Conservation (phyloP, 495 filamentous ascomycete genomes). For the Annulohypoxylon nitens region DNA sequence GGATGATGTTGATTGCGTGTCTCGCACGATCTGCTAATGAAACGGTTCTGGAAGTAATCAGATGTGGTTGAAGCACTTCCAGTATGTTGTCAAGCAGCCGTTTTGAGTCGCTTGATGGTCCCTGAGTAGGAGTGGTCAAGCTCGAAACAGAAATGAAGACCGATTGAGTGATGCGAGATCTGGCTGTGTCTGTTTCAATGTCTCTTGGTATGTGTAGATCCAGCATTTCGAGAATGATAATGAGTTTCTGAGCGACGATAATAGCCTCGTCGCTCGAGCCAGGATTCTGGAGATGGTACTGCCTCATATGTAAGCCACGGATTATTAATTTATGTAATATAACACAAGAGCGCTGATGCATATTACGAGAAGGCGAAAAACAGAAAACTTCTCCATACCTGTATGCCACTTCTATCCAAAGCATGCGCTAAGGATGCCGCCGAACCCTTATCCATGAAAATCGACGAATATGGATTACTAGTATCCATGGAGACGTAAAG, state of each 20-base stretch:
- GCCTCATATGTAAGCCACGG: neutral
- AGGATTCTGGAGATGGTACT: conserved; percentile 9
- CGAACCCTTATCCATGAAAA: neutral
- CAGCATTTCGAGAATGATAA: conserved; percentile 50
- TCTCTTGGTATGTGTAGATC: conserved; percentile 50
- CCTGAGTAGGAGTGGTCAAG: conserved; percentile 15
- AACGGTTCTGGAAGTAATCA: conserved; percentile 8
- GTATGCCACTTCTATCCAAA: conserved; percentile 13
- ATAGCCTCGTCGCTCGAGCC: neutral
- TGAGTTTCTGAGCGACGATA: conserved; percentile 46
- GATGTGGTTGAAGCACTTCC: conserved; percentile 30
- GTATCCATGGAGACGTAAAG: conserved; percentile 50
- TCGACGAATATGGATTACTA: conserved; percentile 32
- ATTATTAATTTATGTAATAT: neutral
- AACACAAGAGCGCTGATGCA: neutral
- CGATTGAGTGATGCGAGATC: conserved; percentile 49
- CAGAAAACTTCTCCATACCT: conserved; percentile 18
- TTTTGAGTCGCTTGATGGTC: neutral
- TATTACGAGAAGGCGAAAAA: neutral
- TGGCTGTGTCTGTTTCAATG: conserved; percentile 51
- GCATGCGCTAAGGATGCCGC: neutral
- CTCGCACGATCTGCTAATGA: conserved; percentile 39
- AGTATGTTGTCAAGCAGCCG: conserved; percentile 23
- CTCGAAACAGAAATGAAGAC: conserved; percentile 49
- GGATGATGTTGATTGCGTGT: conserved; percentile 50